A percentile compares a stretch with the other conserved stretches of the same genome.
Evolutionary conservation across 1,284 basidiomycete species (phyloP).

Genomic region (Gymnopus androsaceus): DNA sequence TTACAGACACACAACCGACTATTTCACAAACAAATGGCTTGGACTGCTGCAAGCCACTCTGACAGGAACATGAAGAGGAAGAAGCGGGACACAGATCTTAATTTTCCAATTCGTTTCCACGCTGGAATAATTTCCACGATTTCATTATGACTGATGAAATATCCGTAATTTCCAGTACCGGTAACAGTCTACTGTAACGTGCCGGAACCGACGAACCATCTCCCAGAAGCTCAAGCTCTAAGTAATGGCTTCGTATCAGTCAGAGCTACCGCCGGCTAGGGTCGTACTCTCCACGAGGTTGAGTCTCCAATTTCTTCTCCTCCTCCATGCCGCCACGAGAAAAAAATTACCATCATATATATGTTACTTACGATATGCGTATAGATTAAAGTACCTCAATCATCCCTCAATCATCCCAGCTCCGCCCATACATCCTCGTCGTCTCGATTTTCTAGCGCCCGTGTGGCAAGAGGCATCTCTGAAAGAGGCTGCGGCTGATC

Average conservation of each 20-base stretch:
- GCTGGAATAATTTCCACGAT: not conserved
- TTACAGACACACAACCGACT: conserved; percentile 13
- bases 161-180: too few species aligned
- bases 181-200: too few species aligned
- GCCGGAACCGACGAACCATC: too few species aligned
- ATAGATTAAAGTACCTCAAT: not conserved
- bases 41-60: not conserved
- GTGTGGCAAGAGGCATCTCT: conserved; percentile 58
- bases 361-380: not conserved
- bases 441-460: conserved; percentile 59
- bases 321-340: too few species aligned
- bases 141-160: too few species aligned
- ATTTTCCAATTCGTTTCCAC: not conserved
- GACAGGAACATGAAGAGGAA: not conserved
- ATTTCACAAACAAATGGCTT: conserved; percentile 19
- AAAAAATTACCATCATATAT: too few species aligned
- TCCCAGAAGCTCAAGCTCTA: too few species aligned
- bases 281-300: too few species aligned
- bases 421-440: conserved; percentile 74
- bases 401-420: conserved; percentile 46
- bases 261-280: too few species aligned
- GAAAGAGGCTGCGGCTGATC: conserved; percentile 40
- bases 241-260: too few species aligned
- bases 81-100: not conserved
- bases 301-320: too few species aligned